Base-by-base conservation (phyloP, 2,329 filamentous ascomycete genomes). In the Colletotrichum karsti region DNA sequence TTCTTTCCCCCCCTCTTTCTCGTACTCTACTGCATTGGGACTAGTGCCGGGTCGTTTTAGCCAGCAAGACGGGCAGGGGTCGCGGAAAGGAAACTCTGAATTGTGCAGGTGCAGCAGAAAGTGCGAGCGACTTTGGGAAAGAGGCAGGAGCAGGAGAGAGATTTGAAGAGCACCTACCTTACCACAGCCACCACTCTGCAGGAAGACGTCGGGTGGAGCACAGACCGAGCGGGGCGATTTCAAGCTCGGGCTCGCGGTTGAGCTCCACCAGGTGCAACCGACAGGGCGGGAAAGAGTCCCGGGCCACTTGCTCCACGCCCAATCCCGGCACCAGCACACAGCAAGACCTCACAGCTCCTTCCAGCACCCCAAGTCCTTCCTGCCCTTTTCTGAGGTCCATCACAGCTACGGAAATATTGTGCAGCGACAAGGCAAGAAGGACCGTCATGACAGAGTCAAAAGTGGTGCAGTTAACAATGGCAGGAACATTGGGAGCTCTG, bases 251-350 rank as follows among this genome's bases (percentile, higher is more conserved):
- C 60, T 64, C 10, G 26, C 22, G 15, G 24, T 51, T 18, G 48
- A 37, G 35, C 51, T 39, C 53, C 54, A 26, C 30, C 28, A 20
- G 42, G 37, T 57, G 60, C 53, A 55, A 67, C 60, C 60, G 60
- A 67, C 35, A 53, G 53, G 44, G 44, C 60, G 60, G 64, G 53
- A 64, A 41, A 22, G 42, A 44, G 37, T 22, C 60, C 51, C 60
- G 60, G 60, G 44, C 37, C 37, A 39, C 22, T 18, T 39, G 35
- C 35, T 63, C 51, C 64, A 67, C 26, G 44, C 51, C 28, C 28
- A 4, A 58, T 58, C 44, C 44, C 28, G 7, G 56, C 10, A 22
- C 22, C 15, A 30, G 35, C 37, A 41, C 53, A n/a, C n/a, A n/a
- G n/a, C n/a, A n/a, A n/a, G n/a, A n/a, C n/a, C n/a, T n/a, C n/a